Conservation (phyloP, 306 rosid species). For the Geum urbanum region DNA sequence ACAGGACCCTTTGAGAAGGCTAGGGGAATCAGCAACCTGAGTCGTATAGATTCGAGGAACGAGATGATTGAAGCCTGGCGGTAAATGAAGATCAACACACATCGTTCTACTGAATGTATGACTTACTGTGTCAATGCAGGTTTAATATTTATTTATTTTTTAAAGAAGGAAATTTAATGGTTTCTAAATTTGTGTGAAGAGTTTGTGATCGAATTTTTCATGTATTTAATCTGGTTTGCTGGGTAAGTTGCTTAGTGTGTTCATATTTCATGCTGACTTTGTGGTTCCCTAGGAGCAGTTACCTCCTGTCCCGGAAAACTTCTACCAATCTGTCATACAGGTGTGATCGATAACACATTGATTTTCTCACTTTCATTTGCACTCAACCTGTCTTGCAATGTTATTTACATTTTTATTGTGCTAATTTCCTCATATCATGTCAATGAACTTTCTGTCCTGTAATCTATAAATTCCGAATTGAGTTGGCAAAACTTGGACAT, state of each 20-base stretch:
- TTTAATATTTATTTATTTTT: slow-evolving; percentile 32
- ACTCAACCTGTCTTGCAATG: no score
- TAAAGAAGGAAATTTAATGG: neutral
- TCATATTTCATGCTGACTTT: slow-evolving; percentile 11
- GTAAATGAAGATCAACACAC: slow-evolving; percentile 34
- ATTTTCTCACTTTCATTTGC: neutral
- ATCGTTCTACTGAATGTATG: slow-evolving; percentile 29
- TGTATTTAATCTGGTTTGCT: slow-evolving; percentile 23
- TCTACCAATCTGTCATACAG: no score
- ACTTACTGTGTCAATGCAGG: slow-evolving; percentile 25
- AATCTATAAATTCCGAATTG: no score
- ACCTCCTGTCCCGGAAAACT: no score
- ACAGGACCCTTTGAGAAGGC: slow-evolving; percentile 38
- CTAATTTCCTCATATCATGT: no score
- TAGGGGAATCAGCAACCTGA: slow-evolving; percentile 45
- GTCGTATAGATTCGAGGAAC: slow-evolving; percentile 39
- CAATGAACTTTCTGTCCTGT: no score
- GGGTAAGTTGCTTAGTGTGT: slow-evolving; percentile 35
- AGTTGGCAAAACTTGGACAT: no score
- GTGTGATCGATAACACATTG: no score
- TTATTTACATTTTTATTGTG: no score
- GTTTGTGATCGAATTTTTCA: slow-evolving; percentile 3
- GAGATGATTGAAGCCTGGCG: slow-evolving; percentile 68
- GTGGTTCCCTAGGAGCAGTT: neutral
- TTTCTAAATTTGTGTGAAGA: neutral